Conservation (phyloP, 768 basidiomycete species). For the Rhizopogon rudus region DNA sequence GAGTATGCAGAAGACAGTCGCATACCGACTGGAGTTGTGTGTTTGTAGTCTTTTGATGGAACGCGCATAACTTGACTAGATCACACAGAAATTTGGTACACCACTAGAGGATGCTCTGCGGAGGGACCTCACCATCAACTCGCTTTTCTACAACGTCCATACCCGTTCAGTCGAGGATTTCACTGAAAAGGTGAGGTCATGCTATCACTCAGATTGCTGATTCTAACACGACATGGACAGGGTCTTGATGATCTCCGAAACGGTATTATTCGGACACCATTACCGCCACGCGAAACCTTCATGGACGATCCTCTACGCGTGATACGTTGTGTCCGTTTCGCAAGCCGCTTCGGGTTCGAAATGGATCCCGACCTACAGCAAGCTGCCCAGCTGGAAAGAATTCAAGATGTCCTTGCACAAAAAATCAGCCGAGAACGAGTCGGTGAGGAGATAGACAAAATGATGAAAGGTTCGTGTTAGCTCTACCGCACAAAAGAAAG, state of each 20-base stretch:
- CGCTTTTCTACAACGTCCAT: conserved; percentile 95
- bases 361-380: conserved; percentile 64
- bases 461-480: conserved; percentile 69
- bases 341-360: conserved; percentile 82
- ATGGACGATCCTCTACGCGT: conserved; percentile 91
- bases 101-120: conserved; percentile 87
- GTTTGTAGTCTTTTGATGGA: conserved; percentile 21
- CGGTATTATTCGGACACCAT: conserved; percentile 82
- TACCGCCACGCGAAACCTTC: conserved; percentile 85
- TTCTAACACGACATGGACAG: conserved; percentile 29
- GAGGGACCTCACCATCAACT: conserved; percentile 92
- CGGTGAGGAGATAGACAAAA: conserved; percentile 90
- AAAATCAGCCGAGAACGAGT: conserved; percentile 92
- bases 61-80: conserved; percentile 3
- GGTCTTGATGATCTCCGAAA: conserved; percentile 80
- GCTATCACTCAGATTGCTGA: conserved; percentile 4
- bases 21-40: conserved; percentile 83
- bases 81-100: conserved; percentile 77
- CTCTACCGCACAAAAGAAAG: not conserved
- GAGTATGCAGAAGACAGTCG: conserved; percentile 84
- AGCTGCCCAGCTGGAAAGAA: conserved; percentile 54
- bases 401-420: conserved; percentile 62
- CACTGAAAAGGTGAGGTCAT: conserved; percentile 58
- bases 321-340: conserved; percentile 87
- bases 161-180: conserved; percentile 80